Evolutionary conservation across 495 filamentous ascomycete species (phyloP), one percentile per base, ranked within the genome.

Genomic region (Baudoinia panamericana): DNA sequence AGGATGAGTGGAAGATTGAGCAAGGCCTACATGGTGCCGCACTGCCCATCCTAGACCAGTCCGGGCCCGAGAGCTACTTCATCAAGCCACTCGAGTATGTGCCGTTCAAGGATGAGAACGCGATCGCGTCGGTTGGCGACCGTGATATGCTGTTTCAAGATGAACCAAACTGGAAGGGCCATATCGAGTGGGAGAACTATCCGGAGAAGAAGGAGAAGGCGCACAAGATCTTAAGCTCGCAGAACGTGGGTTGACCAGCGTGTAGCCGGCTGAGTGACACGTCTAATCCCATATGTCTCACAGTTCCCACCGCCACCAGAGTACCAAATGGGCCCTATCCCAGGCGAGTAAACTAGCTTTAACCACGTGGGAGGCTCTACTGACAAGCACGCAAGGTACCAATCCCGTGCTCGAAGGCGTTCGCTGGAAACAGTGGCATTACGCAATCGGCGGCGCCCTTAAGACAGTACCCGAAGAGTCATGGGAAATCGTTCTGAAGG

Each of bases 101-200:
- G 28, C 26, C 46, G 11, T 50, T 45, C 12, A 62, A 63, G 48
- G 53, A 68, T 51, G 51, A 62, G 42, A 53, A 56, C 10, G 53
- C 55, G 2, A 60, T 62, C 22, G 26, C 41, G 11, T 39, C 61
- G 1, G 49, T 65, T 12, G 63, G 62, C 5, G 50, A 64, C 29
- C 57, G 44, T 7, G 37, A 46, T 3, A 57, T 63, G 39, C 44
- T 65, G 6, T 66, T 65, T 30, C 37, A 4, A n/a, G 40, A 43
- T n/a, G 40, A 43, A 16, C 31, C 41, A 15, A 39, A 39, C 15
- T 48, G 38, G 38, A 40, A 42, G 11, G 45, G 45, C 45, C 78
- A 78, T 47, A 63, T 81, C 4, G 77, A 82, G 52, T 81, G 76
- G 78, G 77, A 80, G 52, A 65, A 69, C 10, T 76, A 78, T 39